These are phyloP conservation scores for Cucumis cinereus DNA, from an alignment of 306 rosid genomes.

Conservation along the genomic window DNA sequence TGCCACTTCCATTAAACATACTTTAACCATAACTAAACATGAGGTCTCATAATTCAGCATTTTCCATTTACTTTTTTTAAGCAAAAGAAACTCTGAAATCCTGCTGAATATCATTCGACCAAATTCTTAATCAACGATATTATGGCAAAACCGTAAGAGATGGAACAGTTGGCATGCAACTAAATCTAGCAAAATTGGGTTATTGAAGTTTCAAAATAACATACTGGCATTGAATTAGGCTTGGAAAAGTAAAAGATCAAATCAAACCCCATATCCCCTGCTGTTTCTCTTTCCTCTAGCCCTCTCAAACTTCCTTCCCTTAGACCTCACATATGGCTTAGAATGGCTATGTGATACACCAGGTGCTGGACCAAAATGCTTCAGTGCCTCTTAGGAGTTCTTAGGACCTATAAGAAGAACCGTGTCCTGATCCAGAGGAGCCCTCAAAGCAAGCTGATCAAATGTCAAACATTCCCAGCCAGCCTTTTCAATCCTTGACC, in stretches of 20 bases:
- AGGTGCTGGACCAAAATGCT: constrained; percentile 80
- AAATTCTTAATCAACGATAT: too few species aligned
- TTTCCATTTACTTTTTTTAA: too few species aligned
- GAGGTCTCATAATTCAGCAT: too few species aligned
- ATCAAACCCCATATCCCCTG: constrained; percentile 51
- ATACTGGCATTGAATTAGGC: neutral
- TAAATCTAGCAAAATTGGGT: constrained; percentile 14
- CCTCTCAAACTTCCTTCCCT: constrained; percentile 70
- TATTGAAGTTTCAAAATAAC: neutral
- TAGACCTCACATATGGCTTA: constrained; percentile 56
- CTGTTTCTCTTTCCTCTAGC: constrained; percentile 78
- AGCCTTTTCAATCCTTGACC: too few species aligned
- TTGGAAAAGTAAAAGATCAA: constrained; percentile 7
- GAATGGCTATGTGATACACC: constrained; percentile 81
- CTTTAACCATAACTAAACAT: too few species aligned
- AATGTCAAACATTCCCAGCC: too few species aligned
- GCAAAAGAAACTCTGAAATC: too few species aligned
- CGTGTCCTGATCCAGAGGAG: too few species aligned
- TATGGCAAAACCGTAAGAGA: too few species aligned
- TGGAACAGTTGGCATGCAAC: neutral
- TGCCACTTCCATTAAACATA: too few species aligned
- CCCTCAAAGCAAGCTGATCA: too few species aligned
- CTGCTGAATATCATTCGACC: too few species aligned
- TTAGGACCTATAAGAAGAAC: constrained; percentile 62
- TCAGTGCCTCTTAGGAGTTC: constrained; percentile 68